phyloP scores from a whole-genome alignment of 1,284 basidiomycete genomes.

The Sparassis latifolia region DNA sequence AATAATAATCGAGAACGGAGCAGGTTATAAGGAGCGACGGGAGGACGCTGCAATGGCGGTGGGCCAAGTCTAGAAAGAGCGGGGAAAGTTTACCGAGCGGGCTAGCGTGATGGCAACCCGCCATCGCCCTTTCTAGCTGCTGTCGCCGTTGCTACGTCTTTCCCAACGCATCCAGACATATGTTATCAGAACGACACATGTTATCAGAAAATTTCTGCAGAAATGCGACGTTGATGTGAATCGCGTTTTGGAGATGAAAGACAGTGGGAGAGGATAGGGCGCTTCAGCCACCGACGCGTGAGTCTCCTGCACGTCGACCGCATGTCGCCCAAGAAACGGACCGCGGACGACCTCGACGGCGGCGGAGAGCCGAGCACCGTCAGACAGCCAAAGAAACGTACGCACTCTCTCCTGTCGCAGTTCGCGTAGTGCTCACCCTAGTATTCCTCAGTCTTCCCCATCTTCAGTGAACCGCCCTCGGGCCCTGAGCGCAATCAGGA shows the following conservation, averaged over 20 bases:
- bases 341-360: constrained; percentile 8
- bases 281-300: not conserved
- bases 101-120: not conserved
- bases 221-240: too few species aligned
- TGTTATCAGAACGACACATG: too few species aligned
- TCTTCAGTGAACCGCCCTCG: constrained; percentile 17
- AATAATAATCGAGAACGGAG: not conserved
- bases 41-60: not conserved
- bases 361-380: constrained; percentile 2
- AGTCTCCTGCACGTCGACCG: not conserved
- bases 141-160: too few species aligned
- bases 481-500: not conserved
- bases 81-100: not conserved
- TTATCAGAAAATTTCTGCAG: too few species aligned
- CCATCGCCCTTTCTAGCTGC: not conserved
- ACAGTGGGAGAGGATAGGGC: not conserved
- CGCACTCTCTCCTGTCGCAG: not conserved
- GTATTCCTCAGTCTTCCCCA: constrained; percentile 10
- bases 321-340: constrained; percentile 14
- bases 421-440: not conserved
- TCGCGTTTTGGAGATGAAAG: too few species aligned
- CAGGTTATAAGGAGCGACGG: not conserved
- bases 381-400: constrained; percentile 14
- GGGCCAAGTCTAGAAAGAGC: not conserved
- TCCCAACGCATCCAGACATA: too few species aligned